phyloP scores from a whole-genome alignment of 2,329 filamentous ascomycete species.

The Pyrenophora seminiperda region DNA sequence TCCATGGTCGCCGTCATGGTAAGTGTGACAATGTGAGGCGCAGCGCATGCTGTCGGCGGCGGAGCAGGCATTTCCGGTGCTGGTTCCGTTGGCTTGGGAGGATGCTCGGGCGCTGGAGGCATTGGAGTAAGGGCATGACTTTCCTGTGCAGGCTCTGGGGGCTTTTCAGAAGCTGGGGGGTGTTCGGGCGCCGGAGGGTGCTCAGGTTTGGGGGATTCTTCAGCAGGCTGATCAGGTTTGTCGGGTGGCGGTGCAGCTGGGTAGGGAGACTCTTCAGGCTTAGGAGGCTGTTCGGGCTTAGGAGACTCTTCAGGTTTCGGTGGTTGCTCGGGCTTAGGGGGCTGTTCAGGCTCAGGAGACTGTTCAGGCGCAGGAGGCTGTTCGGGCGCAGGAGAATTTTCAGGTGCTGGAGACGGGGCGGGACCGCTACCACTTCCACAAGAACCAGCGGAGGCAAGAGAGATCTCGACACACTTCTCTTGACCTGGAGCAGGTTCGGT shows the following conservation, averaged over 20 bases:
- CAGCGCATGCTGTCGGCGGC: background rate
- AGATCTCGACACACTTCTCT: constrained; percentile 58
- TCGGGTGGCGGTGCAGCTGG: background rate
- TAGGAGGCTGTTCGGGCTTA: no score
- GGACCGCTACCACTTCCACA: constrained; percentile 22
- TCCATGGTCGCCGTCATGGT: background rate
- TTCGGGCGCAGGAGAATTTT: background rate
- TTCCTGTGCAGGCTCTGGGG: no score
- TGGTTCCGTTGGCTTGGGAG: background rate
- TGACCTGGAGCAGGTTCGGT: constrained; percentile 48
- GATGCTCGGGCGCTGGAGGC: background rate
- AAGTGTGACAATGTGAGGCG: background rate
- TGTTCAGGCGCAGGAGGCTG: background rate
- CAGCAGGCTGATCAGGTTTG: background rate
- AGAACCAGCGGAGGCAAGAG: constrained; percentile 42
- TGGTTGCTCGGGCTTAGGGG: background rate
- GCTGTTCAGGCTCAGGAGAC: background rate
- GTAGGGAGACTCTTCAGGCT: background rate
- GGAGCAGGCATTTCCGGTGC: background rate
- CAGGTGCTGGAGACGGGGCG: background rate
- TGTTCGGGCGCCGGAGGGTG: no score
- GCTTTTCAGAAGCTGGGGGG: no score
- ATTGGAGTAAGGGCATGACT: no score
- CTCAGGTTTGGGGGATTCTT: background rate
- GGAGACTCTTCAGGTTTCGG: background rate